These are phyloP conservation scores for Aspergillus brunneoviolaceus DNA, from an alignment of 2,329 filamentous ascomycete genomes.

Conservation along the genomic window DNA sequence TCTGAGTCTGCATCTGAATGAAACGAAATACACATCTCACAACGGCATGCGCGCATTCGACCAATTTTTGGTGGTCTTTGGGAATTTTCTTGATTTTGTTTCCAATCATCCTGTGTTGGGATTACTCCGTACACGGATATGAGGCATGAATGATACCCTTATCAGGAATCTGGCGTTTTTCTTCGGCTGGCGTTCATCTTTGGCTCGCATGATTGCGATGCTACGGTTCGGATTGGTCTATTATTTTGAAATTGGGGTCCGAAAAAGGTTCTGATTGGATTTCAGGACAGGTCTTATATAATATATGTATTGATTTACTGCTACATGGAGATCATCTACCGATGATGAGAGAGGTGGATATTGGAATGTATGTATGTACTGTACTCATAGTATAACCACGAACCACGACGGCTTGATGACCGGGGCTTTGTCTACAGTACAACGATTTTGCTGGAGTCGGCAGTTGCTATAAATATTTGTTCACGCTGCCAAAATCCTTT, in stretches of 20 bases:
- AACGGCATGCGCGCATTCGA: neutral
- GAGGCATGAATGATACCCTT: slow-evolving; percentile 22
- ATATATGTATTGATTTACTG: neutral
- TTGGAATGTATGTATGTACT: neutral
- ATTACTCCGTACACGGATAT: slow-evolving; percentile 16
- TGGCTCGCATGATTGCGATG: neutral
- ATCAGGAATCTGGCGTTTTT: neutral
- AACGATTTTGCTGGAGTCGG: too few relatives aligned
- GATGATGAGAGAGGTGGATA: neutral
- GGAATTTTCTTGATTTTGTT: neutral
- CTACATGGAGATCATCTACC: neutral
- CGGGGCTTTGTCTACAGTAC: too few relatives aligned
- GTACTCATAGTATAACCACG: neutral
- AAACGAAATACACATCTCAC: neutral
- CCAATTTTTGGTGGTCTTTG: neutral
- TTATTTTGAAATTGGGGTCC: too few relatives aligned
- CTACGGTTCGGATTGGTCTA: neutral
- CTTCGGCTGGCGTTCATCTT: neutral
- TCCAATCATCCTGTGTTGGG: neutral
- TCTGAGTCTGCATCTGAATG: neutral
- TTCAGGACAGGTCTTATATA: neutral
- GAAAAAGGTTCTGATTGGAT: neutral
- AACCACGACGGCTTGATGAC: neutral
- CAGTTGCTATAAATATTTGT: too few relatives aligned
- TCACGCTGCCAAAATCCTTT: too few relatives aligned